Percentiles rank a stretch among this genome's conserved stretches.
phyloP scores from a whole-genome alignment of 1,139 yeast genomes.

The Diutina siamensis region DNA sequence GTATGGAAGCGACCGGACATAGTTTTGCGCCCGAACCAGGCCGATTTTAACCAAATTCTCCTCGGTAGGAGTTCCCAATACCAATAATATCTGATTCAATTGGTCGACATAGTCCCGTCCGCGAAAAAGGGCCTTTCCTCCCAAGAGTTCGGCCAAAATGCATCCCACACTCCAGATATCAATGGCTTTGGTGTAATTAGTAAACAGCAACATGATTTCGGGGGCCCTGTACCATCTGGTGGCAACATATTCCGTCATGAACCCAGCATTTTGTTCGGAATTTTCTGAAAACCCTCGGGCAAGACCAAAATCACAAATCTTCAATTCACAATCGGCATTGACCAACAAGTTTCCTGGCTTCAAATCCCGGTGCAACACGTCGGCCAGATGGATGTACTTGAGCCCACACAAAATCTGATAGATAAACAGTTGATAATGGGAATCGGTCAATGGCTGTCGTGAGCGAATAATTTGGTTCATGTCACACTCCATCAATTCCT shows the following conservation, averaged over 20 bases:
- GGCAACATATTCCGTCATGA: constrained; percentile 92
- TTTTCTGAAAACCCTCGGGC: constrained; percentile 90
- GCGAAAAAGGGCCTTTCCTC: constrained; percentile 84
- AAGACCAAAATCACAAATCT: constrained; percentile 92
- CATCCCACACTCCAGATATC: constrained; percentile 98
- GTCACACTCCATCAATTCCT: constrained; percentile 96
- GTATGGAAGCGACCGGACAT: constrained; percentile 74
- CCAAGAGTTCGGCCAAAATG: constrained; percentile 83
- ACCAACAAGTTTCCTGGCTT: constrained; percentile 91
- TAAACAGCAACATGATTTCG: constrained; percentile 88
- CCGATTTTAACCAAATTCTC: constrained; percentile 76
- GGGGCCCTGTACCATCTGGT: constrained; percentile 99
- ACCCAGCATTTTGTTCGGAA: constrained; percentile 75
- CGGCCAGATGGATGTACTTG: constrained; percentile 91
- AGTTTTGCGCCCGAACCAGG: constrained; percentile 82
- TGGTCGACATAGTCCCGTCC: constrained; percentile 97
- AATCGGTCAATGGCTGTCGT: constrained; percentile 88
- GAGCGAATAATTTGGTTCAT: constrained; percentile 94
- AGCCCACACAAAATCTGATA: constrained; percentile 90
- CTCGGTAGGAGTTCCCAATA: constrained; percentile 86
- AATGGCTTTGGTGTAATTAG: constrained; percentile 88
- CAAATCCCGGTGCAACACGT: constrained; percentile 86
- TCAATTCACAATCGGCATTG: constrained; percentile 91
- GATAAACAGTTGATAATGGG: constrained; percentile 85
- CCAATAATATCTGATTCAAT: constrained; percentile 72